A percentile compares a stretch with the other conserved stretches of the same genome.
These are phyloP conservation scores for Pontederia crassipes DNA, from an alignment of 176 grass and related monocot species.

Conservation along the genomic window DNA sequence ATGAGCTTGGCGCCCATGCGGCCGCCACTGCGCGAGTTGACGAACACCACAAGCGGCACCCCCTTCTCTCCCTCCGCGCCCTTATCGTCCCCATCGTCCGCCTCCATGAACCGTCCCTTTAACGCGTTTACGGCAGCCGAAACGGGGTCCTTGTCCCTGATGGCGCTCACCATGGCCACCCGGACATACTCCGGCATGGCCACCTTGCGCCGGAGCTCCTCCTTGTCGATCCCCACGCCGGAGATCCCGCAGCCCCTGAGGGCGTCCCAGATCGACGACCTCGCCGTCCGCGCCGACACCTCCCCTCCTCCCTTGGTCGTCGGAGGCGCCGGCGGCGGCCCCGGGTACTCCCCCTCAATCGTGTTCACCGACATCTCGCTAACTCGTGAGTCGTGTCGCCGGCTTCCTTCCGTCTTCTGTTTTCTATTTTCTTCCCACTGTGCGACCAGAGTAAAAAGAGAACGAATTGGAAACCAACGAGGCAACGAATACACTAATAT, in stretches of 20 bases:
- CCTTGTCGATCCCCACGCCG: conserved; percentile 58
- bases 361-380: background rate
- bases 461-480: too few species aligned
- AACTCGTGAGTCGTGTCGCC: too few species aligned
- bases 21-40: conserved; percentile 80
- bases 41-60: conserved; percentile 74
- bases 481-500: too few species aligned
- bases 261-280: conserved; percentile 87
- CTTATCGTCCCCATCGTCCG: background rate
- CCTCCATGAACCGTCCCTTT: background rate
- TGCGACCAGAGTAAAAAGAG: background rate
- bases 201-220: conserved; percentile 53
- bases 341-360: conserved; percentile 22
- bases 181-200: conserved; percentile 72
- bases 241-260: conserved; percentile 59
- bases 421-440: background rate
- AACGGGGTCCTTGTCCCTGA: conserved; percentile 31
- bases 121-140: conserved; percentile 20
- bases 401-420: too few species aligned
- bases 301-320: conserved; percentile 2
- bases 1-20: conserved; percentile 74
- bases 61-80: conserved; percentile 22
- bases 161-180: conserved; percentile 38
- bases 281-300: conserved; percentile 29
- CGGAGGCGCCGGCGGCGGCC: conserved; percentile 27